Evolutionary conservation across 2,329 filamentous ascomycete genomes (phyloP).

Genomic region (Chaetomium sp.): DNA sequence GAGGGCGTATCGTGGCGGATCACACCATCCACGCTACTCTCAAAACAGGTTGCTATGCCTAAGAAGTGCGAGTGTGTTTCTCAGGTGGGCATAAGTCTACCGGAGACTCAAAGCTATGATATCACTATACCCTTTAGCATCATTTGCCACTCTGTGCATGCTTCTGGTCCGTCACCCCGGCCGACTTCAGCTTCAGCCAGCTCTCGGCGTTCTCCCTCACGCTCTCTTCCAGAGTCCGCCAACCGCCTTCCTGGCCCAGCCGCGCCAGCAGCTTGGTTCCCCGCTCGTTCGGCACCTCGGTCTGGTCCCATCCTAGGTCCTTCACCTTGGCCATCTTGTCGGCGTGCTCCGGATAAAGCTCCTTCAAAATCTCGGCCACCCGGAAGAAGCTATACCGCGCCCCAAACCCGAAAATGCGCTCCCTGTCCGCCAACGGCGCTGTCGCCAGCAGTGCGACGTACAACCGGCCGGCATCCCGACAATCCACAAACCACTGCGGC

Average conservation of each 20-base stretch:
- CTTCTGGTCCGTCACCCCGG: slow-evolving; percentile 20
- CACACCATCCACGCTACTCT: background rate
- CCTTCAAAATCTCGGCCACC: slow-evolving; percentile 37
- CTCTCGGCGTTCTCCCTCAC: slow-evolving; percentile 36
- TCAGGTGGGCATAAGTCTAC: background rate
- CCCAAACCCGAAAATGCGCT: slow-evolving; percentile 40
- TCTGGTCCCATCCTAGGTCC: slow-evolving; percentile 38
- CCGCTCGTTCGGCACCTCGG: slow-evolving; percentile 38
- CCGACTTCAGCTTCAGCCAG: slow-evolving; percentile 27
- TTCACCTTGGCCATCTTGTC: slow-evolving; percentile 32
- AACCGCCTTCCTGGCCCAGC: slow-evolving; percentile 35
- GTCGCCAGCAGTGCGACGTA: slow-evolving; percentile 39
- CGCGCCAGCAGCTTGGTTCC: slow-evolving; percentile 35
- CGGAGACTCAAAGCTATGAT: background rate
- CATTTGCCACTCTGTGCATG: background rate
- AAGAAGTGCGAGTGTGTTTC: too few relatives aligned
- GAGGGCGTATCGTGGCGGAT: slow-evolving; percentile 28
- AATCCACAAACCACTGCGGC: slow-evolving; percentile 40
- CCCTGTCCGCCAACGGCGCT: slow-evolving; percentile 35
- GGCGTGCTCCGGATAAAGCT: slow-evolving; percentile 37
- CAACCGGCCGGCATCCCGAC: slow-evolving; percentile 38
- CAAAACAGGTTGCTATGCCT: background rate
- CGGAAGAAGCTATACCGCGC: slow-evolving; percentile 39
- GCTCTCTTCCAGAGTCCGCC: slow-evolving; percentile 40
- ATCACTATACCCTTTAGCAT: background rate